A percentile compares a stretch with the other conserved stretches of the same genome.
These are phyloP conservation scores for Diaporthe velutina DNA, from an alignment of 2,329 filamentous ascomycete genomes.

Conservation along the genomic window DNA sequence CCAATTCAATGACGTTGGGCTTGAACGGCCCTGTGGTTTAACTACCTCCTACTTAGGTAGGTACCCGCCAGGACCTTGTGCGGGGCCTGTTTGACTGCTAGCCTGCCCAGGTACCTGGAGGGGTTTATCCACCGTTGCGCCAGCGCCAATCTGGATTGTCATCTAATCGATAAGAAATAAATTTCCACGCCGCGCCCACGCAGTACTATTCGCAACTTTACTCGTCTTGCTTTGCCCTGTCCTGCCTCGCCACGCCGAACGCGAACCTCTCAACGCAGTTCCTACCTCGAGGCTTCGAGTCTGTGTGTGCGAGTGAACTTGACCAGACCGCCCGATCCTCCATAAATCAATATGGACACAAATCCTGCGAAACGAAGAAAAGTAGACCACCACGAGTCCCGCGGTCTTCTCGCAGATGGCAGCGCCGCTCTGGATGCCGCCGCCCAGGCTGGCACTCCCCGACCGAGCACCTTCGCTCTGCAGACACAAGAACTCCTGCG, in stretches of 20 bases:
- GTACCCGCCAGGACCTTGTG: too few species aligned
- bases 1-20: slow-evolving; percentile 5
- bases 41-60: too few species aligned
- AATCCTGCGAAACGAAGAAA: slow-evolving; percentile 51
- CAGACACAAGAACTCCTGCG: slow-evolving; percentile 72
- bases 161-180: slow-evolving; percentile 26
- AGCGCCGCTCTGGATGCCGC: slow-evolving; percentile 45
- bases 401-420: slow-evolving; percentile 28
- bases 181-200: background rate
- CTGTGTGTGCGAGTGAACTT: background rate
- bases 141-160: background rate
- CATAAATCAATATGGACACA: slow-evolving; percentile 46
- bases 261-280: background rate
- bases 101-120: background rate
- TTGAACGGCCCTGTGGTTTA: too few species aligned
- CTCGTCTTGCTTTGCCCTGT: background rate
- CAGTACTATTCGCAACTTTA: background rate
- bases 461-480: slow-evolving; percentile 67
- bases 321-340: background rate
- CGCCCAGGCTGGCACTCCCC: slow-evolving; percentile 48
- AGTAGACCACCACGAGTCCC: slow-evolving; percentile 45
- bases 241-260: background rate
- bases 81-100: background rate
- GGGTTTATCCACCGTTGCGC: background rate
- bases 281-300: background rate